Conservation (phyloP, 805 yeast genomes). For the Wickerhamiella dianesei region DNA sequence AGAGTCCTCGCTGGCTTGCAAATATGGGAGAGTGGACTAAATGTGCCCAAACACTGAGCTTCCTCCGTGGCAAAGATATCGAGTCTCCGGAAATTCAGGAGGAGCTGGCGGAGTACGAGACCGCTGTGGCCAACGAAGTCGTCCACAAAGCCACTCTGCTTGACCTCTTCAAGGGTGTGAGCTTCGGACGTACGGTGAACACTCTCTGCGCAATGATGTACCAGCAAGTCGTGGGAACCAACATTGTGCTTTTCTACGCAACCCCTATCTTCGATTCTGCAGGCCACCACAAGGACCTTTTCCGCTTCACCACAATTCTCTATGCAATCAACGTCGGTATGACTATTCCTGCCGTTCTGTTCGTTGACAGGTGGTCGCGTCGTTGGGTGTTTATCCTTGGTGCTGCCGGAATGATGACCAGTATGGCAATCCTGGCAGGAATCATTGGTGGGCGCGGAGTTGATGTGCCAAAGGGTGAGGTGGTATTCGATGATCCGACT, state of each 20-base stretch:
- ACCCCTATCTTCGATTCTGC: slow-evolving; percentile 51
- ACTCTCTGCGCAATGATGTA: slow-evolving; percentile 60
- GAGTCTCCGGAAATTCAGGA: slow-evolving; percentile 25
- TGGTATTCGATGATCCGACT: slow-evolving; percentile 14
- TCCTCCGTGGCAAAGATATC: slow-evolving; percentile 27
- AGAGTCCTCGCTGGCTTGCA: slow-evolving; percentile 60
- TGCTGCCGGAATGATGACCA: slow-evolving; percentile 54
- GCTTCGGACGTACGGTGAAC: slow-evolving; percentile 36
- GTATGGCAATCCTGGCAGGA: slow-evolving; percentile 17
- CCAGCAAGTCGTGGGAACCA: slow-evolving; percentile 85
- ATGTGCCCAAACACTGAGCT: slow-evolving; percentile 43
- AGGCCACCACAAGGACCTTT: slow-evolving; percentile 51
- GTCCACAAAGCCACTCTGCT: slow-evolving; percentile 42
- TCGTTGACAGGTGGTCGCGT: slow-evolving; percentile 73
- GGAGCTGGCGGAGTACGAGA: slow-evolving; percentile 31
- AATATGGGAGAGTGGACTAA: slow-evolving; percentile 40
- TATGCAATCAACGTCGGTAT: slow-evolving; percentile 51
- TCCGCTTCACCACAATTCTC: slow-evolving; percentile 34
- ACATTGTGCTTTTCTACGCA: slow-evolving; percentile 81
- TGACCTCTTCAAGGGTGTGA: slow-evolving; percentile 24
- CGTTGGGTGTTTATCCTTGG: slow-evolving; percentile 55
- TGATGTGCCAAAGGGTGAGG: slow-evolving; percentile 14
- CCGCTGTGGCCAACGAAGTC: slow-evolving; percentile 21
- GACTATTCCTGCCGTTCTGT: slow-evolving; percentile 70
- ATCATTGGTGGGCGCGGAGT: slow-evolving; percentile 15